Percentiles rank a stretch among this genome's conserved stretches.
phyloP scores from a whole-genome alignment of 495 filamentous ascomycete species.

The Pseudevernia furfuracea region DNA sequence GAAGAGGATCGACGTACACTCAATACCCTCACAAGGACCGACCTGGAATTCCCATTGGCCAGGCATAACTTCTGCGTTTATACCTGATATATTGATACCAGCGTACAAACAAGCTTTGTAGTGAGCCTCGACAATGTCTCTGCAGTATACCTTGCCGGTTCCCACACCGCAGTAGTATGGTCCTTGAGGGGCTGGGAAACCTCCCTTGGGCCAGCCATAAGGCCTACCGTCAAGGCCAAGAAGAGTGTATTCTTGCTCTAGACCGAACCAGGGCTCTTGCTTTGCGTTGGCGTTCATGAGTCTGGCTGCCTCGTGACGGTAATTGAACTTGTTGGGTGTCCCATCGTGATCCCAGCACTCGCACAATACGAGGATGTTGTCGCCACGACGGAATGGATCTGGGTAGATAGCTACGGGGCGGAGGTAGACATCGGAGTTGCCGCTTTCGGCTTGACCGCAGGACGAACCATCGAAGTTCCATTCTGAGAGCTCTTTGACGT shows the following conservation, averaged over 20 bases:
- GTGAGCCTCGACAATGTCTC: conserved; percentile 97
- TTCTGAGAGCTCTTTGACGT: conserved; percentile 78
- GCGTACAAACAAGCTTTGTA: conserved; percentile 95
- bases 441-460: conserved; percentile 86
- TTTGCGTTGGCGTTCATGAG: conserved; percentile 81
- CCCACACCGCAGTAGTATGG: conserved; percentile 99
- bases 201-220: conserved; percentile 91
- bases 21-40: conserved; percentile 86
- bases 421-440: conserved; percentile 98
- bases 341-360: conserved; percentile 97
- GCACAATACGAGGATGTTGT: conserved; percentile 86
- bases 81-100: conserved; percentile 89
- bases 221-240: conserved; percentile 81
- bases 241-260: conserved; percentile 96
- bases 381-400: conserved; percentile 79
- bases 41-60: conserved; percentile 99
- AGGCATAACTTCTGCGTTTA: conserved; percentile 98
- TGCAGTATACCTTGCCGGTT: conserved; percentile 93
- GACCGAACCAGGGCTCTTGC: conserved; percentile 92
- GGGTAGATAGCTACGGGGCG: conserved; percentile 84
- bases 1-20: conserved; percentile 44
- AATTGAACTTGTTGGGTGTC: conserved; percentile 97
- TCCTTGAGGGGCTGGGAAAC: conserved; percentile 94
- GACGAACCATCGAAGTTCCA: conserved; percentile 99
- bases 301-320: conserved; percentile 79